phyloP scores from a whole-genome alignment of 176 grass and related monocot genomes.

The Ensete glaucum region DNA sequence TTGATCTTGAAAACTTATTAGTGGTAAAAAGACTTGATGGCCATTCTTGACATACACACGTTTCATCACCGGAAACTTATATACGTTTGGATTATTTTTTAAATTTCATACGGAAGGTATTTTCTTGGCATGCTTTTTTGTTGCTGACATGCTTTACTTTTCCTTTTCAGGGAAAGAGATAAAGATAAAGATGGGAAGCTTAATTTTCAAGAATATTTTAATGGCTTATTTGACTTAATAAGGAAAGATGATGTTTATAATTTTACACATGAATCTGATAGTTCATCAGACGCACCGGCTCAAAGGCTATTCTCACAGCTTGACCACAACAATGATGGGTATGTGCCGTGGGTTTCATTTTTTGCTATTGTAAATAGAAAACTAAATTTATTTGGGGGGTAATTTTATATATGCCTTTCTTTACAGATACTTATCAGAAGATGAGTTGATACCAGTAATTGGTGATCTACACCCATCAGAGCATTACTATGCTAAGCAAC shows the following conservation, averaged over 20 bases:
- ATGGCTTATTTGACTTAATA: constrained; percentile 75
- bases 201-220: constrained; percentile 80
- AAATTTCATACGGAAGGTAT: constrained; percentile 1
- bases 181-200: constrained; percentile 74
- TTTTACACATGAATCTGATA: constrained; percentile 39
- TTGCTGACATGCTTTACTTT: neutral
- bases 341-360: neutral
- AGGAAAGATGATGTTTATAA: constrained; percentile 49
- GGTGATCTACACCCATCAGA: constrained; percentile 73
- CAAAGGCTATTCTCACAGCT: constrained; percentile 81
- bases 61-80: too few relatives aligned
- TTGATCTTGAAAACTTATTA: too few relatives aligned
- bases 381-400: neutral
- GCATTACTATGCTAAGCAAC: constrained; percentile 68
- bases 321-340: constrained; percentile 73
- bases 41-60: too few relatives aligned
- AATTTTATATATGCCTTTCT: neutral
- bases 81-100: neutral
- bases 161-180: constrained; percentile 74
- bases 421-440: constrained; percentile 54
- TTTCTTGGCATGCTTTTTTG: constrained; percentile 10
- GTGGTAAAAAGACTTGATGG: too few relatives aligned
- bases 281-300: constrained; percentile 47
- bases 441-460: constrained; percentile 68
- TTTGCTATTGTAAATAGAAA: too few relatives aligned